Conservation (phyloP, 2,329 filamentous ascomycete genomes). For the Colletotrichum liaoningense region DNA sequence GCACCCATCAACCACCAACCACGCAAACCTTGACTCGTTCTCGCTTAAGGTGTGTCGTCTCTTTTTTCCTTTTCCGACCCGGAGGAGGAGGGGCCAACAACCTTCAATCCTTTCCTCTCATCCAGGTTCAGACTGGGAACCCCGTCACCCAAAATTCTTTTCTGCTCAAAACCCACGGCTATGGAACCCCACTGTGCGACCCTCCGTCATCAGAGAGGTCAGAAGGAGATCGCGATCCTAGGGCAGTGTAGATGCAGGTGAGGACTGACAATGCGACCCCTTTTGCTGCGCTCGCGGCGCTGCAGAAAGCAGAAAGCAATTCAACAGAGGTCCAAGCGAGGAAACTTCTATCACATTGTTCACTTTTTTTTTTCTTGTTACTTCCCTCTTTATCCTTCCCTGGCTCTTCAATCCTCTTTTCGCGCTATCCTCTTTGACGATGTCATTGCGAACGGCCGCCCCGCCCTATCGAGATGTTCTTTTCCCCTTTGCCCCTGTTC, state of each 20-base stretch:
- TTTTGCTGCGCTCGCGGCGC: slow-evolving; percentile 23
- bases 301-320: slow-evolving; percentile 13
- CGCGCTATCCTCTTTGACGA: slow-evolving; percentile 32
- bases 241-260: slow-evolving; percentile 22
- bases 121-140: neutral
- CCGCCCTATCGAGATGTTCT: slow-evolving; percentile 4
- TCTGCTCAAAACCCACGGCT: slow-evolving; percentile 5
- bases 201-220: slow-evolving; percentile 20
- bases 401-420: neutral
- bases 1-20: neutral
- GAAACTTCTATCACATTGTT: neutral
- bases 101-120: neutral
- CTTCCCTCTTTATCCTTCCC: neutral
- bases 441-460: slow-evolving; percentile 20
- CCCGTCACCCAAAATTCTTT: neutral
- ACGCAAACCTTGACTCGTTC: neutral
- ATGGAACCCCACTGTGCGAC: slow-evolving; percentile 6
- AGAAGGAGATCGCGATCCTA: slow-evolving; percentile 22
- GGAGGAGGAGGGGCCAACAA: neutral
- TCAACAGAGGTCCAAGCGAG: slow-evolving; percentile 14
- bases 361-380: neutral
- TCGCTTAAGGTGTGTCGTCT: neutral
- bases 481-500: neutral
- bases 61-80: neutral
- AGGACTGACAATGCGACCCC: slow-evolving; percentile 31